phyloP scores from a whole-genome alignment of 176 grass and related monocot species.

The Oryza meridionalis region DNA sequence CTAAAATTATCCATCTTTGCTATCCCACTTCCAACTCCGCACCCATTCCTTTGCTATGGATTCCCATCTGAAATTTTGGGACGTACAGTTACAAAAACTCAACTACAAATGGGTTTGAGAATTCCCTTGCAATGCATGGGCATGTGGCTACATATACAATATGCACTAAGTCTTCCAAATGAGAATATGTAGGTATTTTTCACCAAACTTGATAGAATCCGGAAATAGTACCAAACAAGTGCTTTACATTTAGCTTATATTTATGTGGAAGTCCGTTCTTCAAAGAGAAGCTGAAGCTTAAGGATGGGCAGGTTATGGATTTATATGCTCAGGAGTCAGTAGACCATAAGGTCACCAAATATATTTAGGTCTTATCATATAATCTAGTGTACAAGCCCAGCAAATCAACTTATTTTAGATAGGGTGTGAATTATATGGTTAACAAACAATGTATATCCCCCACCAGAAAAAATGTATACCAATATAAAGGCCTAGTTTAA shows the following conservation, averaged over 20 bases:
- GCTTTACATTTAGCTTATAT: neutral
- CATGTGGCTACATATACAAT: neutral
- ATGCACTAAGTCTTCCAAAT: conserved; percentile 15
- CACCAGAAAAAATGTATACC: neutral
- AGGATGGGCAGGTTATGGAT: neutral
- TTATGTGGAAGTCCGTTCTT: neutral
- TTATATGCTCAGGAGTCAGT: conserved; percentile 19
- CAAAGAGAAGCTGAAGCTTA: conserved; percentile 22
- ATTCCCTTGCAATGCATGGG: no score
- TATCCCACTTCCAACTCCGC: no score
- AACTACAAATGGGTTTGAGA: no score
- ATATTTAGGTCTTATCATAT: conserved; percentile 4
- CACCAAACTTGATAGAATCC: conserved; percentile 16
- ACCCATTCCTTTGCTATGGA: no score
- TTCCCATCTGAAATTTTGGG: no score
- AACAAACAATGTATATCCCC: conserved; percentile 9
- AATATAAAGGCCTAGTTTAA: neutral
- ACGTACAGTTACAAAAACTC: no score
- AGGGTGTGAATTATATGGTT: no score
- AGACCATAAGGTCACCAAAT: conserved; percentile 12
- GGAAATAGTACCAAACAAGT: conserved; percentile 5
- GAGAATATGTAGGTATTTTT: neutral
- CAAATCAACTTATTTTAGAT: neutral
- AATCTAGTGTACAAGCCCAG: conserved; percentile 1
- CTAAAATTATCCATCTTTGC: no score